Base-by-base conservation (phyloP, 345 rosid species). In the Linum usitatissimum region DNA sequence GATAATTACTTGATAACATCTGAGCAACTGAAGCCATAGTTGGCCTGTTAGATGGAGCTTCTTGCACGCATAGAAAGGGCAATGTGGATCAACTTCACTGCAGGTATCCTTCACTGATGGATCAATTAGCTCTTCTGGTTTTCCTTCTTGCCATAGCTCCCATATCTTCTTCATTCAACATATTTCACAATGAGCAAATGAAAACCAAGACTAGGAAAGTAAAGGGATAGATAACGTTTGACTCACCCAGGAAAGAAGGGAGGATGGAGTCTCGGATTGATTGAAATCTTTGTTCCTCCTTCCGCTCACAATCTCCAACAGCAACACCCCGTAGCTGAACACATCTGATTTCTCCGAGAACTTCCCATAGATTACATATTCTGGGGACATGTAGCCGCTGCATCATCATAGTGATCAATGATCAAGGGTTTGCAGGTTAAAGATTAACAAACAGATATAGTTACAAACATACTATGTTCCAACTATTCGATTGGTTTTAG, bases 321-420 rank as follows among this genome's bases (percentile, higher is more conserved):
- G 23, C 20, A 55, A 18, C 57, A 55, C 57, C 30, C 57, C 57
- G 23, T 18, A 55, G 30, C 57, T 55, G 57, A 55, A 55, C 10
- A 55, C 57, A n/a, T 55, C 57, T 18, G 57, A 18, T 55, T 55
- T 55, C 57, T 18, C 57, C 18, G 57, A 55, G 57, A 55, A 55
- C 20, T 18, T 7, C 20, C 30, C 57, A 6, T 55, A 18, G 20
- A 55, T 2, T 7, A 13, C 30, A 21, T 55, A 55, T 21, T 55
- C 57, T 10, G 57, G 57, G n/a, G 57, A 18, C 57, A 55, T 55
- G 20, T 55, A 55, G 18, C 57, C 57, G 6, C 57, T 55, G 57
- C 20, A 55, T 1, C 20, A 55, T 21, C 2, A 5, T 3, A 55
- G 4, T 18, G 57, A 10, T 55, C 21, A 55, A 1, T 7, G 18